phyloP scores from a whole-genome alignment of 2,329 filamentous ascomycete genomes.

The Fusarium gaditjirri region DNA sequence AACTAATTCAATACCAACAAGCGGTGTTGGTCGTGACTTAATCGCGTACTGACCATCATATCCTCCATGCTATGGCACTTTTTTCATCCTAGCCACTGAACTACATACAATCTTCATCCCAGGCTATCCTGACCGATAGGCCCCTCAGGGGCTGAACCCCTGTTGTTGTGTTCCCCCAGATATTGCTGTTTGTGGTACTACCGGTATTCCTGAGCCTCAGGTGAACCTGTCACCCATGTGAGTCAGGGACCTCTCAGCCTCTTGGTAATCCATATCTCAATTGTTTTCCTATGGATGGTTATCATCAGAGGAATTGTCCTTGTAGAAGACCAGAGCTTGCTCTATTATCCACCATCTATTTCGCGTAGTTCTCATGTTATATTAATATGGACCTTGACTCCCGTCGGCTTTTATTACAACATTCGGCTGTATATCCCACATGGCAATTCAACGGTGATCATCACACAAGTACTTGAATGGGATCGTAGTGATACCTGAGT shows the following conservation, averaged over 20 bases:
- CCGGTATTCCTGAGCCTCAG: conserved; percentile 37
- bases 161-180: conserved; percentile 33
- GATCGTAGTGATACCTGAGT: background rate
- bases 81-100: background rate
- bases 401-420: conserved; percentile 28
- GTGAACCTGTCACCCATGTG: conserved; percentile 41
- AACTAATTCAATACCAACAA: background rate
- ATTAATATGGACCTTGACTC: conserved; percentile 8
- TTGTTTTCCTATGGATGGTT: background rate
- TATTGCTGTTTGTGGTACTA: conserved; percentile 13
- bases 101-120: conserved; percentile 1
- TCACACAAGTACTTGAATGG: background rate
- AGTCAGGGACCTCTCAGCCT: background rate
- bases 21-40: conserved; percentile 17
- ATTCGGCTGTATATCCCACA: conserved; percentile 38
- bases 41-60: conserved; percentile 11
- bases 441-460: conserved; percentile 36
- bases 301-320: background rate
- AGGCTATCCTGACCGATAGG: conserved; percentile 21
- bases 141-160: conserved; percentile 26
- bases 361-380: background rate
- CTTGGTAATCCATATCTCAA: background rate
- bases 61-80: background rate
- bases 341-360: background rate
- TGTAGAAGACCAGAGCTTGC: background rate